These are phyloP conservation scores for Jaenimonas drosophilae DNA, from an alignment of 208 protist species.

Conservation along the genomic window DNA sequence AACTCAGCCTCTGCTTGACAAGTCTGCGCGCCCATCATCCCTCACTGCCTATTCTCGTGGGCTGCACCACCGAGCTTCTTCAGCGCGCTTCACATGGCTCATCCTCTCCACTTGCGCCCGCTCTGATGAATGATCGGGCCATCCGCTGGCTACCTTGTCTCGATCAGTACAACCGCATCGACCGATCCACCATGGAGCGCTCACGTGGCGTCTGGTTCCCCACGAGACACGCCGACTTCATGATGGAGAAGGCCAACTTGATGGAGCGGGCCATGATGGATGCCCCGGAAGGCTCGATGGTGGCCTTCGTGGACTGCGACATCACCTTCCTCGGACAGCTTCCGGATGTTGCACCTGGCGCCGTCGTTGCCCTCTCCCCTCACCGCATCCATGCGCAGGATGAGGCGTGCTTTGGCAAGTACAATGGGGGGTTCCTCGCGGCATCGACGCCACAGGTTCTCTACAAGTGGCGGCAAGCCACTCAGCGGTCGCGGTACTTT, in stretches of 20 bases:
- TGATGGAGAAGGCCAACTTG: conserved; percentile 83
- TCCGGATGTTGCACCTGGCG: conserved; percentile 16
- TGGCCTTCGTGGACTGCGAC: conserved; percentile 72
- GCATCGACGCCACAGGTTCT: conserved; percentile 21
- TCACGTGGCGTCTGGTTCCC: conserved; percentile 57
- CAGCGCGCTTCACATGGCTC: neutral
- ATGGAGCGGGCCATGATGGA: conserved; percentile 50
- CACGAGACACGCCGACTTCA: conserved; percentile 68
- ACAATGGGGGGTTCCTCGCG: conserved; percentile 68
- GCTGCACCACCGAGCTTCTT: conserved; percentile 37
- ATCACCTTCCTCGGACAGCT: conserved; percentile 41
- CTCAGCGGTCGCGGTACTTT: conserved; percentile 55
- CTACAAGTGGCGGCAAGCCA: conserved; percentile 49
- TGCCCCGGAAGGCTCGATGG: neutral
- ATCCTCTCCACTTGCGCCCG: neutral
- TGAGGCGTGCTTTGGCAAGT: conserved; percentile 55
- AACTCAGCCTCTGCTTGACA: conserved; percentile 56
- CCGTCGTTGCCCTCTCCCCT: conserved; percentile 44
- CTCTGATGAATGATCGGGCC: conserved; percentile 12
- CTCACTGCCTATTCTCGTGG: conserved; percentile 33
- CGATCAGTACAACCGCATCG: conserved; percentile 46
- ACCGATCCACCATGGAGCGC: conserved; percentile 54
- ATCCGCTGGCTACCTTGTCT: conserved; percentile 60
- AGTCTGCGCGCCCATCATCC: conserved; percentile 54
- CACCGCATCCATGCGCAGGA: conserved; percentile 35